Evolutionary conservation across 148 eudicot genomes (phyloP).

Genomic region (Dysphania ambrosioides): DNA sequence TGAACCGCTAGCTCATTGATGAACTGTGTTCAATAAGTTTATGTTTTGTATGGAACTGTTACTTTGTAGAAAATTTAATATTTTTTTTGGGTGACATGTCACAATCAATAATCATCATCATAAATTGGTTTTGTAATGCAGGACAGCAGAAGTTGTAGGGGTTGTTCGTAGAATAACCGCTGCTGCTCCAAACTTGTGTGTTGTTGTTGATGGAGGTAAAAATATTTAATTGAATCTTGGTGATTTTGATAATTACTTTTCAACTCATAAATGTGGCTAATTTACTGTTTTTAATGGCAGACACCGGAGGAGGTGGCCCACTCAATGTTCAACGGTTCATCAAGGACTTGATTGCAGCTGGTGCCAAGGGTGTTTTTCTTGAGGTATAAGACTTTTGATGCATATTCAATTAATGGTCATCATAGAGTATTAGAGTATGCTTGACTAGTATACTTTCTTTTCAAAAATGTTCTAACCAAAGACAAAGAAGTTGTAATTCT

Average conservation of each 20-base stretch:
- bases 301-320: constrained; percentile 35
- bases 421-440: not conserved
- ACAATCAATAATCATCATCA: no score
- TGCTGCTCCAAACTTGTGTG: constrained; percentile 18
- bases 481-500: no score
- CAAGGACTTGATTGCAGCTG: constrained; percentile 31
- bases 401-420: not conserved
- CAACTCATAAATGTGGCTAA: not conserved
- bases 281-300: not conserved
- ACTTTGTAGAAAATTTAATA: no score
- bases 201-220: constrained; percentile 27
- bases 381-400: constrained; percentile 19
- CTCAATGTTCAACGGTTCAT: constrained; percentile 34
- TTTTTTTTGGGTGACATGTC: no score
- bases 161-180: constrained; percentile 19
- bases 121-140: not conserved
- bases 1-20: no score
- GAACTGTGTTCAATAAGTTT: no score
- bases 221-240: not conserved
- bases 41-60: no score
- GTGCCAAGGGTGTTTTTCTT: constrained; percentile 34
- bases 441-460: no score
- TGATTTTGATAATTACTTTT: no score
- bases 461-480: no score
- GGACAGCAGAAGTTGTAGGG: constrained; percentile 31